Evolutionary conservation across 1,139 yeast genomes (phyloP).

Genomic region (Pichia sp.): DNA sequence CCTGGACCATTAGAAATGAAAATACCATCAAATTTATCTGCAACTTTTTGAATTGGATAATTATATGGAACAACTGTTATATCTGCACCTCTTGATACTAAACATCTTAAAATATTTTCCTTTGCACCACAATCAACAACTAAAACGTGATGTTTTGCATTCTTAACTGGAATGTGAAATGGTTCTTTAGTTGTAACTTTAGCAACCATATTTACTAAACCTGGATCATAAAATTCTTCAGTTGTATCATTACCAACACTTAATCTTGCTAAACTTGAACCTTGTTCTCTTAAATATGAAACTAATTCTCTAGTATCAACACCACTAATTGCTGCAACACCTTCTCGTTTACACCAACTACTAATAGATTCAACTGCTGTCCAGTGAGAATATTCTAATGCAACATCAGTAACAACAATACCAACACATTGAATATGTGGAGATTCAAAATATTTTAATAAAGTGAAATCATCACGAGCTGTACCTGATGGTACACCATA

Average conservation of each 20-base stretch:
- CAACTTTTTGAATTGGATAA: slow-evolving; percentile 86
- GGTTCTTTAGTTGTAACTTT: slow-evolving; percentile 95
- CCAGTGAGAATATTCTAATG: slow-evolving; percentile 95
- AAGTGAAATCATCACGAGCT: slow-evolving; percentile 72
- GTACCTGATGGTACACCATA: slow-evolving; percentile 92
- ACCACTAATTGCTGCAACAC: slow-evolving; percentile 94
- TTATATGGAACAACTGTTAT: slow-evolving; percentile 95
- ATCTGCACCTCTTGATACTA: slow-evolving; percentile 91
- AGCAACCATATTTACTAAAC: slow-evolving; percentile 80
- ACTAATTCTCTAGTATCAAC: slow-evolving; percentile 96
- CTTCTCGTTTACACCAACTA: slow-evolving; percentile 94
- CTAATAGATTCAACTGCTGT: slow-evolving; percentile 94
- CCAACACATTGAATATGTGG: slow-evolving; percentile 92
- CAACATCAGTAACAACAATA: slow-evolving; percentile 92
- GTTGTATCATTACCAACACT: slow-evolving; percentile 87
- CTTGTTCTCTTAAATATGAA: slow-evolving; percentile 87
- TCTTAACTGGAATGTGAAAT: slow-evolving; percentile 72
- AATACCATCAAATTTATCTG: slow-evolving; percentile 87
- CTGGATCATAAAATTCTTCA: slow-evolving; percentile 89
- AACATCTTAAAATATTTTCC: slow-evolving; percentile 89
- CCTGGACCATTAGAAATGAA: slow-evolving; percentile 98
- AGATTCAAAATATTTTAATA: slow-evolving; percentile 85
- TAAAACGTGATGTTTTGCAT: slow-evolving; percentile 71
- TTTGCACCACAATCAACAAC: slow-evolving; percentile 97
- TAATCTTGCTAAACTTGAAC: slow-evolving; percentile 86